A percentile compares a stretch with the other conserved stretches of the same genome.
Evolutionary conservation across 2,329 filamentous ascomycete species (phyloP).

Genomic region (Lasiodiplodia citricola): DNA sequence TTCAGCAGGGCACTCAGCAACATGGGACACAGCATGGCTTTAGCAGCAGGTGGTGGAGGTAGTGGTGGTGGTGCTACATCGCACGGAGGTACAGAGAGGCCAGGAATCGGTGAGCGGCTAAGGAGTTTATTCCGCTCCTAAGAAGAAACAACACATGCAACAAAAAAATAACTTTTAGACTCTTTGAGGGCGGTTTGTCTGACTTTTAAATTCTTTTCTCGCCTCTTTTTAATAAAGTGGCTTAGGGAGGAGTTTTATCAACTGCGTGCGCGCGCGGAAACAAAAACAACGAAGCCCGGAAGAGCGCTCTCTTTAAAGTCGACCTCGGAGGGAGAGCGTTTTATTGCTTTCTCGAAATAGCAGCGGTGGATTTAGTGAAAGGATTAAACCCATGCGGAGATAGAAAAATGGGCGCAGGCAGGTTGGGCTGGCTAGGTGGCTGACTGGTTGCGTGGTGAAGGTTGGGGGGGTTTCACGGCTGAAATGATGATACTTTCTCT

Average conservation of each 20-base stretch:
- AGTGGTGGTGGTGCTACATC: not conserved
- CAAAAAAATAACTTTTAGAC: not conserved
- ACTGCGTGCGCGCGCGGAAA: not conserved
- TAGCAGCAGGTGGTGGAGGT: not conserved
- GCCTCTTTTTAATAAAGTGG: not conserved
- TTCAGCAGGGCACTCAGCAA: conserved; percentile 2
- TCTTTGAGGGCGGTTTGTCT: not conserved
- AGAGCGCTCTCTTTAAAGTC: no score
- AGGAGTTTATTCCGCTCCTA: conserved; percentile 18
- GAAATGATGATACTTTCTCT: not conserved
- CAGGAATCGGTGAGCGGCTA: conserved; percentile 19
- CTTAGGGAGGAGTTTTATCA: not conserved
- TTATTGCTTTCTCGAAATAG: no score
- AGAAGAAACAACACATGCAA: not conserved
- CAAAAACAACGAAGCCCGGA: no score
- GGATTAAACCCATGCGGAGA: not conserved
- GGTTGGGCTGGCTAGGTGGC: not conserved
- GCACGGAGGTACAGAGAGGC: conserved; percentile 3
- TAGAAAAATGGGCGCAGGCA: not conserved
- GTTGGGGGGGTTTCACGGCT: not conserved
- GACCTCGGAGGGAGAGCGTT: no score
- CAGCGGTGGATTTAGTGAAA: no score
- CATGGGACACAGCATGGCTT: conserved; percentile 8
- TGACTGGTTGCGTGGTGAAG: not conserved
- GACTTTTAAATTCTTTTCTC: not conserved